Conservation (phyloP, 768 basidiomycete species). For the Calvatia gigantea region DNA sequence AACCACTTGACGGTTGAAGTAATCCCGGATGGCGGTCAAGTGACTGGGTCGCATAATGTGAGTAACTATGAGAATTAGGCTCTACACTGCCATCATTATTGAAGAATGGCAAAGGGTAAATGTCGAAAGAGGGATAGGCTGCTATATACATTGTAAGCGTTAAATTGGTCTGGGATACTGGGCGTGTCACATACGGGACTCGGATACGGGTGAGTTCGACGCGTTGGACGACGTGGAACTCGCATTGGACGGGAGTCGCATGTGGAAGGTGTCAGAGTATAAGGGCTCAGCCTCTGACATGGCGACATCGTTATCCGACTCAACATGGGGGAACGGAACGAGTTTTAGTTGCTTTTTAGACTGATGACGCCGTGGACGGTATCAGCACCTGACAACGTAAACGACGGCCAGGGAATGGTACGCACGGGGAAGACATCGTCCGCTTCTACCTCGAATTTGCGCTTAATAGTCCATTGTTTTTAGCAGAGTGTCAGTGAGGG, state of each 20-base stretch:
- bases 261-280: conserved; percentile 51
- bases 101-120: conserved; percentile 55
- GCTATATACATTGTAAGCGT: conserved; percentile 23
- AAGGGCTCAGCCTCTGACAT: conserved; percentile 71
- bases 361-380: conserved; percentile 30
- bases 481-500: conserved; percentile 4
- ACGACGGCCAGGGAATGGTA: conserved; percentile 13
- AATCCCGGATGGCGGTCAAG: conserved; percentile 43
- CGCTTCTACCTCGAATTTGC: conserved; percentile 64
- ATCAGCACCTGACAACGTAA: conserved; percentile 17
- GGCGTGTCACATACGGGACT: conserved; percentile 41
- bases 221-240: conserved; percentile 53
- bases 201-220: conserved; percentile 42
- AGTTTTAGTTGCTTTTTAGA: conserved; percentile 70
- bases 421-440: conserved; percentile 52
- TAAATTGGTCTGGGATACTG: not conserved
- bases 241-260: conserved; percentile 61
- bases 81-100: conserved; percentile 45
- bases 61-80: conserved; percentile 41
- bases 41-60: conserved; percentile 38
- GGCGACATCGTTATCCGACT: conserved; percentile 59
- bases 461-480: conserved; percentile 64
- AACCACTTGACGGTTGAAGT: conserved; percentile 58
- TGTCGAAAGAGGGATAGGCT: conserved; percentile 60
- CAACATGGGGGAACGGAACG: conserved; percentile 68